A percentile compares a stretch with the other conserved stretches of the same genome.
Conservation (phyloP, 2,329 filamentous ascomycete genomes). For the Microcera coccophila region DNA sequence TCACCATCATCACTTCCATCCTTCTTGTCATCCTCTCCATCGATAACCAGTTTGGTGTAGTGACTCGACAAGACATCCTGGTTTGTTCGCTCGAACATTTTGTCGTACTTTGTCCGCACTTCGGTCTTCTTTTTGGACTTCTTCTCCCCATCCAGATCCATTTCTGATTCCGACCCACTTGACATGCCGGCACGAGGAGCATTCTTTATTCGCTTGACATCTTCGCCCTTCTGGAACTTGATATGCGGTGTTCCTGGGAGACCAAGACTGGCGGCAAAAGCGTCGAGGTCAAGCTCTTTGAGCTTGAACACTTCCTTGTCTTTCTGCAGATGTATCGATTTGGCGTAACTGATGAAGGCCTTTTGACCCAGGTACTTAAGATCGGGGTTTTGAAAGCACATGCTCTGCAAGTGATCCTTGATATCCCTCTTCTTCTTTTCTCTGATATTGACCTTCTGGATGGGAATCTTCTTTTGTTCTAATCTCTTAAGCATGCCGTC, state of each 20-base stretch:
- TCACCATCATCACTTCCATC: slow-evolving; percentile 60
- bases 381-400: slow-evolving; percentile 93
- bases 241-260: slow-evolving; percentile 89
- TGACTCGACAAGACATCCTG: slow-evolving; percentile 94
- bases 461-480: slow-evolving; percentile 83
- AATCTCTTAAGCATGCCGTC: slow-evolving; percentile 82
- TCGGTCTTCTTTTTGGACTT: slow-evolving; percentile 62
- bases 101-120: slow-evolving; percentile 91
- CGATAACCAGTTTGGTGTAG: slow-evolving; percentile 79
- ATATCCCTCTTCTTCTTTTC: slow-evolving; percentile 87
- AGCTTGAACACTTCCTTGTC: slow-evolving; percentile 91
- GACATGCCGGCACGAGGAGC: slow-evolving; percentile 65
- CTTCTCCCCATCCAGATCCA: slow-evolving; percentile 51
- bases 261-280: slow-evolving; percentile 78
- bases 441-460: slow-evolving; percentile 80
- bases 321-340: slow-evolving; percentile 80
- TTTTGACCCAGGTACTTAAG: slow-evolving; percentile 95
- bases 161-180: slow-evolving; percentile 57
- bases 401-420: slow-evolving; percentile 79
- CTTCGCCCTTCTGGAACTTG: slow-evolving; percentile 86
- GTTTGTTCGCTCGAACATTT: slow-evolving; percentile 96
- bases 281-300: slow-evolving; percentile 77
- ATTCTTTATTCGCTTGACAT: slow-evolving; percentile 84
- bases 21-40: slow-evolving; percentile 47
- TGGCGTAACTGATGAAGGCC: slow-evolving; percentile 85